phyloP scores from a whole-genome alignment of 2,329 filamentous ascomycete genomes.

The Paraphoma chrysanthemicola region DNA sequence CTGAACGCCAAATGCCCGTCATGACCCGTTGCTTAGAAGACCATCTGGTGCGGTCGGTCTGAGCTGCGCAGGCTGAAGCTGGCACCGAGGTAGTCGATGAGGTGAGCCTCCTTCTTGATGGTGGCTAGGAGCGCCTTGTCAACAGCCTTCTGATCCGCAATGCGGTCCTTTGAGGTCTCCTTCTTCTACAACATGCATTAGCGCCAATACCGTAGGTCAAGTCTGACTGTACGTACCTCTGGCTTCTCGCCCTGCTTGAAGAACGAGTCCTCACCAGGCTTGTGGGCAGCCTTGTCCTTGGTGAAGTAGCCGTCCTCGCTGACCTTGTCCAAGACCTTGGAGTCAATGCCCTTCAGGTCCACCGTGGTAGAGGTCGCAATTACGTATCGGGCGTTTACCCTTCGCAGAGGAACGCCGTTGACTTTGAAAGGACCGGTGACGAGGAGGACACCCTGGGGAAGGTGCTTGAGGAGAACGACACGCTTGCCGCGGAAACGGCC shows the following conservation, averaged over 20 bases:
- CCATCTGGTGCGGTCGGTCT: conserved; percentile 99
- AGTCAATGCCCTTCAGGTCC: conserved; percentile 83
- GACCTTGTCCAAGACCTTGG: conserved; percentile 77
- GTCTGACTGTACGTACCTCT: conserved; percentile 69
- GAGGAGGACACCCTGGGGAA: conserved; percentile 96
- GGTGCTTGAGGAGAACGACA: conserved; percentile 97
- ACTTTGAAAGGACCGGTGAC: conserved; percentile 99
- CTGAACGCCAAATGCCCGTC: conserved; percentile 48
- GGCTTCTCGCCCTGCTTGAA: conserved; percentile 99
- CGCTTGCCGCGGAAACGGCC: conserved; percentile 99
- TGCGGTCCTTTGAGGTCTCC: conserved; percentile 88
- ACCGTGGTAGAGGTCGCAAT: conserved; percentile 89
- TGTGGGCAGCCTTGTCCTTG: conserved; percentile 92
- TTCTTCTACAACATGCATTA: conserved; percentile 76
- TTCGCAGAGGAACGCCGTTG: conserved; percentile 97
- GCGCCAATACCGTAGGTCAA: conserved; percentile 4
- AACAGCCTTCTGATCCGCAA: conserved; percentile 96
- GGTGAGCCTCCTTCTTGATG: conserved; percentile 98
- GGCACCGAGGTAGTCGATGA: conserved; percentile 90
- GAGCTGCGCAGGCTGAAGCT: conserved; percentile 99
- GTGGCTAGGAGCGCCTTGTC: conserved; percentile 94
- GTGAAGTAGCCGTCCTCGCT: conserved; percentile 88
- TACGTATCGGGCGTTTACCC: conserved; percentile 91
- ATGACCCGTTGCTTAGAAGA: conserved; percentile 72
- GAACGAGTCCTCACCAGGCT: conserved; percentile 97